Evolutionary conservation across 2,329 filamentous ascomycete genomes (phyloP).

Genomic region (Myriosclerotinia curreyana): DNA sequence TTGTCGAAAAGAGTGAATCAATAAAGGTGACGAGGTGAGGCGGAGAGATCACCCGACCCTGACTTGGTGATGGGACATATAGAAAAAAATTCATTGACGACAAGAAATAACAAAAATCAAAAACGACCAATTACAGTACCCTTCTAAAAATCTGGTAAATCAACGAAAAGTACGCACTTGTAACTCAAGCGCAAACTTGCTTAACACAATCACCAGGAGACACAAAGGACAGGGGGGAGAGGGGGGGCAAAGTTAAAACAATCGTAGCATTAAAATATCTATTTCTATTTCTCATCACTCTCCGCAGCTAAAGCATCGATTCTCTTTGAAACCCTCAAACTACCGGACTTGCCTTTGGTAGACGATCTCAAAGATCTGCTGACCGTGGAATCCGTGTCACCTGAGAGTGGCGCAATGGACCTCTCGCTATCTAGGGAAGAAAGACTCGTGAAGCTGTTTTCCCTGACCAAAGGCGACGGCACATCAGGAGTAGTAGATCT

Average conservation of each 20-base stretch:
- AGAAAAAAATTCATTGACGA: neutral
- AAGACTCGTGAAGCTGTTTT: constrained; percentile 37
- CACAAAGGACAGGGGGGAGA: neutral
- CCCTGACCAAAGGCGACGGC: constrained; percentile 35
- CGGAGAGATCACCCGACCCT: no score
- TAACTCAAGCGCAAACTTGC: no score
- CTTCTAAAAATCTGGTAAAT: neutral
- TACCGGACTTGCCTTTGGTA: constrained; percentile 5
- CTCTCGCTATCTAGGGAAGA: constrained; percentile 37
- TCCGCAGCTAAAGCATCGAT: constrained; percentile 7
- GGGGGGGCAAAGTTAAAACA: neutral
- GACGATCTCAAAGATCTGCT: constrained; percentile 18
- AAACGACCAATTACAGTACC: neutral
- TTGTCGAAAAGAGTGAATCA: constrained; percentile 8
- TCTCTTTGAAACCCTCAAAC: neutral
- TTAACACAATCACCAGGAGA: neutral
- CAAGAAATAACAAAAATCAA: no score
- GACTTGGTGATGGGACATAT: no score
- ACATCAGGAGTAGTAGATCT: constrained; percentile 36
- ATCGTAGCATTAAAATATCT: constrained; percentile 11
- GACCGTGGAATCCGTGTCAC: constrained; percentile 27
- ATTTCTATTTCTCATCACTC: constrained; percentile 15
- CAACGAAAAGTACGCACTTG: neutral
- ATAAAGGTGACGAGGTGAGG: no score
- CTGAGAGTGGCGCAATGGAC: constrained; percentile 26